Evolutionary conservation across 1,284 basidiomycete species (phyloP).

Genomic region (Xerocomus amazonicus): DNA sequence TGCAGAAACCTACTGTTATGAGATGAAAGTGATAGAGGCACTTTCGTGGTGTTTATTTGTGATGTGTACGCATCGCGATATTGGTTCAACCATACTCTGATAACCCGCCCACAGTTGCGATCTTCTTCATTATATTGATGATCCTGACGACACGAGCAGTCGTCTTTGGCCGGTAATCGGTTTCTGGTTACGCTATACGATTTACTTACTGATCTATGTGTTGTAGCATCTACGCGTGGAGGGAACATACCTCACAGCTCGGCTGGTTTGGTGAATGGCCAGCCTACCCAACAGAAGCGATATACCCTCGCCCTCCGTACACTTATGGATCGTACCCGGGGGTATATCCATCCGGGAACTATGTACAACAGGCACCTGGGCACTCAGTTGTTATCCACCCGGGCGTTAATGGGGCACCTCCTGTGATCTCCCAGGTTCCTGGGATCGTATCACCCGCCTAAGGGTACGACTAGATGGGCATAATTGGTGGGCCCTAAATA

Average conservation of each 20-base stretch:
- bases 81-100: slow-evolving; percentile 34
- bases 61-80: slow-evolving; percentile 47
- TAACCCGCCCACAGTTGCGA: slow-evolving; percentile 36
- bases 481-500: neutral
- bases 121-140: slow-evolving; percentile 44
- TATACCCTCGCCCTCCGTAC: slow-evolving; percentile 19
- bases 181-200: neutral
- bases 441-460: slow-evolving; percentile 35
- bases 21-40: slow-evolving; percentile 73
- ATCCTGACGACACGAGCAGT: slow-evolving; percentile 43
- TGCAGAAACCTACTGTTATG: slow-evolving; percentile 58
- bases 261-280: slow-evolving; percentile 53
- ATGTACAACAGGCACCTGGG: slow-evolving; percentile 51
- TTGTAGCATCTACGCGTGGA: slow-evolving; percentile 41
- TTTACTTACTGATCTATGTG: slow-evolving; percentile 3
- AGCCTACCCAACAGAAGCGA: slow-evolving; percentile 35
- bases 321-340: slow-evolving; percentile 24
- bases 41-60: slow-evolving; percentile 74
- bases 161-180: slow-evolving; percentile 37
- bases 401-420: slow-evolving; percentile 53
- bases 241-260: slow-evolving; percentile 46
- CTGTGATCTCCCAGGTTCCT: slow-evolving; percentile 61
- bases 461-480: slow-evolving; percentile 6
- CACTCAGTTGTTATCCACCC: slow-evolving; percentile 71
- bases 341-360: slow-evolving; percentile 16